A percentile compares a stretch with the other conserved stretches of the same genome.
Evolutionary conservation across 2,329 filamentous ascomycete species (phyloP).

Genomic region (Emergomyces africanus): DNA sequence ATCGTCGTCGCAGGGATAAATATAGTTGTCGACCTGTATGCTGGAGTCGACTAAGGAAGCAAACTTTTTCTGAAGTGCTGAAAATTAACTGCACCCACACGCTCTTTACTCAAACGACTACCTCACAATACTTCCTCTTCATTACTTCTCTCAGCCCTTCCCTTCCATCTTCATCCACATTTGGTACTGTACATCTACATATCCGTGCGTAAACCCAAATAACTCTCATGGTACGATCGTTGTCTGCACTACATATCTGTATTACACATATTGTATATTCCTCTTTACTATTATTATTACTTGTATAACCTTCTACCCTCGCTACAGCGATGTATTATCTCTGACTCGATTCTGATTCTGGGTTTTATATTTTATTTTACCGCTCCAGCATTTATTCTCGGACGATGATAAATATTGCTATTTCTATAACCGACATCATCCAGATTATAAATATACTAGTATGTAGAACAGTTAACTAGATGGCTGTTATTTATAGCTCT

Average conservation of each 20-base stretch:
- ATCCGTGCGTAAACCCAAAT: not conserved
- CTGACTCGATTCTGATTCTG: not conserved
- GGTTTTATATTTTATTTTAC: not conserved
- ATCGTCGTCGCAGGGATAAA: slow-evolving; percentile 88
- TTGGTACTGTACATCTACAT: not conserved
- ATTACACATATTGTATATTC: not conserved
- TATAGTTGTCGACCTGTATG: slow-evolving; percentile 88
- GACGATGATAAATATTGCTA: not conserved
- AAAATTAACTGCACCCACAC: not conserved
- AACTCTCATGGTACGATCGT: not conserved
- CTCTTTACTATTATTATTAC: not conserved
- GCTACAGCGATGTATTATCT: not conserved
- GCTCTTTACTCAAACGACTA: not conserved
- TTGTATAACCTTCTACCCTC: not conserved
- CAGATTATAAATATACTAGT: too few species aligned
- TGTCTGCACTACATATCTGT: not conserved
- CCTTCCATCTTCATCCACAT: too few species aligned
- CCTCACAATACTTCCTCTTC: not conserved
- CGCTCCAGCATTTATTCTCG: not conserved
- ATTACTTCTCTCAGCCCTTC: not conserved
- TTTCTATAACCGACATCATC: not conserved
- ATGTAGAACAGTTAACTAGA: too few species aligned
- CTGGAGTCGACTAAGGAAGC: slow-evolving; percentile 41
- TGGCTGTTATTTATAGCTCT: not conserved
- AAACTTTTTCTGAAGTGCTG: not conserved